Evolutionary conservation across 345 rosid species (phyloP).

Genomic region (Noccaea caerulescens): DNA sequence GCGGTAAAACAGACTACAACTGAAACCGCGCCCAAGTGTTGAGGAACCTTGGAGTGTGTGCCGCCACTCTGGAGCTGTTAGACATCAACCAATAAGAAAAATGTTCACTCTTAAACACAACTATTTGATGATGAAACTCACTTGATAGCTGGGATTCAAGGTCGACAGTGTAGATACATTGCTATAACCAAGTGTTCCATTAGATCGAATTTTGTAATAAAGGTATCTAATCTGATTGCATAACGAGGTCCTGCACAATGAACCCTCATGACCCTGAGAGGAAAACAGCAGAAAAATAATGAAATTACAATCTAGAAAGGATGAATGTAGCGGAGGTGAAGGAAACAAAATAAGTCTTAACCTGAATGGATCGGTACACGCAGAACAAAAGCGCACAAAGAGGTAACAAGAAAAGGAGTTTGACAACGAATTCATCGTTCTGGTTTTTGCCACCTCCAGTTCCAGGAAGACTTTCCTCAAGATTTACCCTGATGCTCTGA

Average conservation of each 20-base stretch:
- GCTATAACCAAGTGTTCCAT: slow-evolving; percentile 58
- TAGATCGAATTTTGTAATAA: slow-evolving; percentile 58
- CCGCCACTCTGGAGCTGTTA: slow-evolving; percentile 53
- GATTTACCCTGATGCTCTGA: slow-evolving; percentile 72
- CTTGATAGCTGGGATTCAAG: slow-evolving; percentile 56
- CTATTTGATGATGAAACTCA: slow-evolving; percentile 38
- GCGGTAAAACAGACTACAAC: slow-evolving; percentile 58
- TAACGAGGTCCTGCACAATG: slow-evolving; percentile 59
- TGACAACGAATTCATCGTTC: slow-evolving; percentile 63
- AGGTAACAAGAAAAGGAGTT: slow-evolving; percentile 75
- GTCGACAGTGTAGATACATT: slow-evolving; percentile 58
- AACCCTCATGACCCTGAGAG: slow-evolving; percentile 56
- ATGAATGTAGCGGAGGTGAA: slow-evolving; percentile 16
- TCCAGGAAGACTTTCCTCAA: slow-evolving; percentile 89
- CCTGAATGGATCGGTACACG: slow-evolving; percentile 40
- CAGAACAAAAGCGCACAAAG: slow-evolving; percentile 57
- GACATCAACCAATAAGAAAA: slow-evolving; percentile 5
- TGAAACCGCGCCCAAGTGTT: slow-evolving; percentile 71
- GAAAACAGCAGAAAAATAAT: slow-evolving; percentile 15
- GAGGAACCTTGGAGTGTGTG: slow-evolving; percentile 65
- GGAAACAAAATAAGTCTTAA: slow-evolving; percentile 9
- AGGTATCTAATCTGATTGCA: slow-evolving; percentile 65
- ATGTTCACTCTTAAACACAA: neutral
- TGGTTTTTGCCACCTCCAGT: slow-evolving; percentile 88
- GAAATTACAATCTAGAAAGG: neutral